Evolutionary conservation across 1,284 basidiomycete genomes (phyloP).

Genomic region (Ustanciosporium gigantosporum): DNA sequence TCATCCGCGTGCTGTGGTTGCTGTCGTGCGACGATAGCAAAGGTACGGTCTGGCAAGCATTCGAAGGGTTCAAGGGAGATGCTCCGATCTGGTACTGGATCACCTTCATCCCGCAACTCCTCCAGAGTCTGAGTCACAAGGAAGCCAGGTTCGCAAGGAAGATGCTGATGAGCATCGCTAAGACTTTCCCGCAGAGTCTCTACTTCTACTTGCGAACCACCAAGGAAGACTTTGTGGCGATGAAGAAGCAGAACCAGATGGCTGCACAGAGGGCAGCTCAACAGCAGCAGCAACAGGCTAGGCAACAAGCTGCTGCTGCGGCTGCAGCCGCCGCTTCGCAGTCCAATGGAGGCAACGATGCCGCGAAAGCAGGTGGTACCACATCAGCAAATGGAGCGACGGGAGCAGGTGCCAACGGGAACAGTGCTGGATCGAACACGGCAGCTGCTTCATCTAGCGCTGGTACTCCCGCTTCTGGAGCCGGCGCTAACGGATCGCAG

Average conservation of each 20-base stretch:
- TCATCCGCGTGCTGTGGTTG: conserved; percentile 94
- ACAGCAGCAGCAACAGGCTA: conserved; percentile 62
- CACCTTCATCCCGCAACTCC: conserved; percentile 93
- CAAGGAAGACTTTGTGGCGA: conserved; percentile 73
- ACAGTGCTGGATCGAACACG: not conserved
- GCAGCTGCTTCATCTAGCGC: not conserved
- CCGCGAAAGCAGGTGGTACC: not conserved
- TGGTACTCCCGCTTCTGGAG: conserved; percentile 3
- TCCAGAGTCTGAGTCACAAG: conserved; percentile 82
- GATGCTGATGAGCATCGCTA: conserved; percentile 86
- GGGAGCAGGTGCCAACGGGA: not conserved
- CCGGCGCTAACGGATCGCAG: no score
- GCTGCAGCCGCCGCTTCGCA: conserved; percentile 6
- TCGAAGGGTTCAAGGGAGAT: conserved; percentile 95
- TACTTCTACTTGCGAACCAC: conserved; percentile 94
- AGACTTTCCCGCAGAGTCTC: conserved; percentile 89
- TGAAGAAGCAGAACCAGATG: conserved; percentile 62
- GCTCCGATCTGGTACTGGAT: conserved; percentile 99
- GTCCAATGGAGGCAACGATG: not conserved
- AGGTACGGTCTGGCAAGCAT: conserved; percentile 79
- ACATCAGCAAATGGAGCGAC: not conserved
- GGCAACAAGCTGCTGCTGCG: conserved; percentile 1
- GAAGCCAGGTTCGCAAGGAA: conserved; percentile 91
- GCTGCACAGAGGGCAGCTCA: conserved; percentile 58
- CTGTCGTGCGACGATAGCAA: conserved; percentile 85